Conservation (phyloP, 2,329 filamentous ascomycete species). For the Cordyceps javanica region DNA sequence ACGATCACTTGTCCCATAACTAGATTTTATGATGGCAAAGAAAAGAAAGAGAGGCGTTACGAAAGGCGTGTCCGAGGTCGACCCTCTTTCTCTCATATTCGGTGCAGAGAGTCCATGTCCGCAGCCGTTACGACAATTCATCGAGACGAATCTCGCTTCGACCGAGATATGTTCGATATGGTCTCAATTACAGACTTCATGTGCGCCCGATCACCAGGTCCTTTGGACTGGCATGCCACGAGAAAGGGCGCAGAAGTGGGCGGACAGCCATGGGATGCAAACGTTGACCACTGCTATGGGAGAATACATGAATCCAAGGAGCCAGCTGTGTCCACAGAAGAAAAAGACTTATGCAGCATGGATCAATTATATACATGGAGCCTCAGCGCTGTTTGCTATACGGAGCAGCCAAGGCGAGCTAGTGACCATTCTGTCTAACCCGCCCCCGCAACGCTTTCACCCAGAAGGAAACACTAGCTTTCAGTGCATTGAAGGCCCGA, state of each 20-base stretch:
- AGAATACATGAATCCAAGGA: slow-evolving; percentile 9
- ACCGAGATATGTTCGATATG: not conserved
- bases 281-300: slow-evolving; percentile 18
- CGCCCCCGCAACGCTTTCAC: slow-evolving; percentile 16
- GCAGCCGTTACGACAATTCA: not conserved
- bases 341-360: not conserved
- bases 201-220: slow-evolving; percentile 6
- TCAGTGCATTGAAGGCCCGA: slow-evolving; percentile 16
- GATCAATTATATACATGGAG: slow-evolving; percentile 17
- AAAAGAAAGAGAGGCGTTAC: no score
- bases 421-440: slow-evolving; percentile 15
- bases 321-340: not conserved
- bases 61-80: no score
- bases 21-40: no score
- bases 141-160: not conserved
- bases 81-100: not conserved
- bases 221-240: slow-evolving; percentile 18
- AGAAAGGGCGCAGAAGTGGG: slow-evolving; percentile 15
- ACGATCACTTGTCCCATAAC: no score
- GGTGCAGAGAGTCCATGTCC: not conserved
- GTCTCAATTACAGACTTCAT: not conserved
- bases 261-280: slow-evolving; percentile 12
- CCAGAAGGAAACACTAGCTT: slow-evolving; percentile 14
- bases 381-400: slow-evolving; percentile 18
- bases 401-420: slow-evolving; percentile 12